Base-by-base conservation (phyloP, 345 rosid species). In the Lepidium africanum region DNA sequence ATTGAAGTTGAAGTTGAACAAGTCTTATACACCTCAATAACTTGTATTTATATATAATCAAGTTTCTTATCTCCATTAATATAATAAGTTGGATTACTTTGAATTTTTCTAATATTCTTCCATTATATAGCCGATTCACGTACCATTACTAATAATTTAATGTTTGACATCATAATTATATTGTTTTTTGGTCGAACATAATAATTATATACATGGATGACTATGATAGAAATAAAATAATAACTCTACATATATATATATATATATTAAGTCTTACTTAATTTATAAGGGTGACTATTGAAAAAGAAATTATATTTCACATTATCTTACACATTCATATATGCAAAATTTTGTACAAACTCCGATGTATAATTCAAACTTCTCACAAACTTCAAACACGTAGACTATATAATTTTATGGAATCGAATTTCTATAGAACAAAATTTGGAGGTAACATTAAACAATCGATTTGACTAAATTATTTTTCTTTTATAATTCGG, bases 21-120 rank as follows among this genome's bases (percentile, higher is more conserved):
- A 71, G 79, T 74, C 78, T 61, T 67, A 39, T 52, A 74, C 73
- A 74, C 52, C 69, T 68, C 62, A 61, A 52, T 66, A 35, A 59
- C 63, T 25, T 16, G 14, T 43, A 55, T 63, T 70, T 63, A 37
- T 48, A 67, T 48, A 33, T 57, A 65, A 40, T 47, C 53, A 65
- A 41, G 55, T 41, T 41, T 23, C 65, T 58, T 59, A 74, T 60
- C 63, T 1, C 35, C 41, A 43, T 59, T 59, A 5, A 7, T 42
- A 45, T 15, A 67, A 23, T 59, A 25, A 67, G 0, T 40, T 19
- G 54, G 71, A 54, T 61, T 45, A 54, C 63, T 60, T 61, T 60
- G 68, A 74, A 60, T 67, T 59, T 67, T 58, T 67, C 56, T 60
- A 27, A 0, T 27, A 37, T 67, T 67, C 57, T 74, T 11, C 14